Evolutionary conservation across 208 protist genomes (phyloP).

Genomic region (Leishmania tarentolae): DNA sequence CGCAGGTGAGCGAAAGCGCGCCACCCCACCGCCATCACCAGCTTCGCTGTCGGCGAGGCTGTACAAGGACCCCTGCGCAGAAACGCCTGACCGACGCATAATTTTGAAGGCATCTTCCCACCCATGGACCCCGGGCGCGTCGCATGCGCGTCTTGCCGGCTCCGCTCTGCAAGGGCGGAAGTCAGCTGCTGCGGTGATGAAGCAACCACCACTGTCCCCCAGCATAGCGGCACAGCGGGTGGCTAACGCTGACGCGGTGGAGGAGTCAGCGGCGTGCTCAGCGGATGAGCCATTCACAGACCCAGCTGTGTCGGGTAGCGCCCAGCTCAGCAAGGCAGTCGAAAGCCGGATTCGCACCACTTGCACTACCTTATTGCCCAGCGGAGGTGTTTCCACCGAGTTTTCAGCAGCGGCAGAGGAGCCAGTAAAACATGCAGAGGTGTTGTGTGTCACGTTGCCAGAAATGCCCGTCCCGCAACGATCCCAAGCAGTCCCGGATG

Average conservation of each 20-base stretch:
- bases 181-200: background rate
- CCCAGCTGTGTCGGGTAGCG: background rate
- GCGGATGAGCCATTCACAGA: background rate
- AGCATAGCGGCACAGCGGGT: background rate
- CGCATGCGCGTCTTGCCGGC: background rate
- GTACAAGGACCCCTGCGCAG: background rate
- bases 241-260: background rate
- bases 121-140: background rate
- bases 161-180: background rate
- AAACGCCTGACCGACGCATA: background rate
- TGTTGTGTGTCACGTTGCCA: conserved; percentile 9
- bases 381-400: background rate
- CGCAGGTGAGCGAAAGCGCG: background rate
- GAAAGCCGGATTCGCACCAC: background rate
- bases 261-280: background rate
- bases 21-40: background rate
- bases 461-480: background rate
- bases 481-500: background rate
- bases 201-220: background rate
- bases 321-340: background rate
- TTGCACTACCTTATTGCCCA: background rate
- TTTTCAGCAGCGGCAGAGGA: background rate
- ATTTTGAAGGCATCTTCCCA: background rate
- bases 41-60: background rate
- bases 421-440: background rate